These are phyloP conservation scores for Tubosaeta sp. DNA, from an alignment of 768 basidiomycete genomes.

Conservation along the genomic window DNA sequence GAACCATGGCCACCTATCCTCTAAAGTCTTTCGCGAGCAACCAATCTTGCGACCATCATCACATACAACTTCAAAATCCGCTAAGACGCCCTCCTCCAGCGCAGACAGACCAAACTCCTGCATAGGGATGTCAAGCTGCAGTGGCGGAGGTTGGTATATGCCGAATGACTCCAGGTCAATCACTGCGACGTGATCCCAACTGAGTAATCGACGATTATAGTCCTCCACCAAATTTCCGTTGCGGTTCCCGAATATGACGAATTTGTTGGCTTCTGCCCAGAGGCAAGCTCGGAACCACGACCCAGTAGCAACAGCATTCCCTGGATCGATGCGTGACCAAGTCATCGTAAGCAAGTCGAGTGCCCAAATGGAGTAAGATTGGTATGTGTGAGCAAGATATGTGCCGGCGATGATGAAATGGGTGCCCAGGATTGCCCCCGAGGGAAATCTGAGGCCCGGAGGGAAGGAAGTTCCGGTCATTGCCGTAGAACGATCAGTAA, in stretches of 20 bases:
- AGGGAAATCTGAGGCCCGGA: conserved; percentile 94
- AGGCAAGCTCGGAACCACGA: conserved; percentile 94
- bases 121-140: conserved; percentile 62
- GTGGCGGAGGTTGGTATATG: conserved; percentile 83
- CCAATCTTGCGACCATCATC: conserved; percentile 82
- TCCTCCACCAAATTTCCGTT: conserved; percentile 87
- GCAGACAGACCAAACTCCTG: conserved; percentile 83
- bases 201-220: conserved; percentile 85
- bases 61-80: conserved; percentile 91
- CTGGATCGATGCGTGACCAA: conserved; percentile 88
- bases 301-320: conserved; percentile 77
- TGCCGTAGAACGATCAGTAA: conserved; percentile 72
- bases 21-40: conserved; percentile 80
- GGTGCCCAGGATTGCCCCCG: conserved; percentile 86
- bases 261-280: conserved; percentile 80
- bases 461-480: conserved; percentile 85
- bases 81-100: conserved; percentile 73
- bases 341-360: conserved; percentile 79
- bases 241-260: conserved; percentile 88
- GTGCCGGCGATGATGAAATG: conserved; percentile 94
- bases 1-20: conserved; percentile 97
- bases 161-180: conserved; percentile 94
- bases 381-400: conserved; percentile 90
- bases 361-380: conserved; percentile 96
- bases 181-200: conserved; percentile 89